Evolutionary conservation across 1,139 yeast species (phyloP), one percentile per base, ranked within the genome.

Genomic region (Pichia sp.): DNA sequence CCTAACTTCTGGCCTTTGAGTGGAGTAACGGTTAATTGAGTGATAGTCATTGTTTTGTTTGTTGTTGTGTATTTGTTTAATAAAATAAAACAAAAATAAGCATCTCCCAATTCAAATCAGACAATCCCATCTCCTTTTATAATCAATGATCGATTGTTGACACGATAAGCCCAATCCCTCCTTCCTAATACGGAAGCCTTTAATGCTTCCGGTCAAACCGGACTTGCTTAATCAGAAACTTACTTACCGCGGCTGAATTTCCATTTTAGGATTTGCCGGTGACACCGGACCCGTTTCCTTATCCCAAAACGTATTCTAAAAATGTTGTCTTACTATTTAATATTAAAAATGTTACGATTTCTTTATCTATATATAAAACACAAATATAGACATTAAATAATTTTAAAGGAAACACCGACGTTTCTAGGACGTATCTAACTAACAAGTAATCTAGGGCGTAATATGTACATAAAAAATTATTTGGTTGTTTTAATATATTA

Each of bases 1-100:
- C 96, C 96, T 60, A 88, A 77, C 42, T 83, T 80, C 38, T 77
- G 66, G 42, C 67, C 70, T 46, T 70, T 70, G 30, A 84, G 70
- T 28, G 87, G 86, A 5, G 73, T 70, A 44, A 80, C 73, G 25
- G 59, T 55, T 28, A 56, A 36, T 29, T 44, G 16, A 10, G 52
- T 36, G 10, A 36, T 19, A 36, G 41, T 19, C 41, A 36, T 36
- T 9, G 25, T 36, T 10, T 36, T 36, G 7, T 36, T 3, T 36
- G 25, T 36, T 2, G 9, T 19, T 18, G 25, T 19, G 13, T 8
- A 2, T 27, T 11, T n/a, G 29, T 16, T 22, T 18, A 19, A 30
- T 38, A 43, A 22, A 19, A 22, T 6, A 13, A 10, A 11, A 13
- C 14, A 19, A 19, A 3, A 10, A 36, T 5, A 19, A 19, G 7